Base-by-base conservation (phyloP, 495 filamentous ascomycete species). In the Aspergillus saccharolyticus region DNA sequence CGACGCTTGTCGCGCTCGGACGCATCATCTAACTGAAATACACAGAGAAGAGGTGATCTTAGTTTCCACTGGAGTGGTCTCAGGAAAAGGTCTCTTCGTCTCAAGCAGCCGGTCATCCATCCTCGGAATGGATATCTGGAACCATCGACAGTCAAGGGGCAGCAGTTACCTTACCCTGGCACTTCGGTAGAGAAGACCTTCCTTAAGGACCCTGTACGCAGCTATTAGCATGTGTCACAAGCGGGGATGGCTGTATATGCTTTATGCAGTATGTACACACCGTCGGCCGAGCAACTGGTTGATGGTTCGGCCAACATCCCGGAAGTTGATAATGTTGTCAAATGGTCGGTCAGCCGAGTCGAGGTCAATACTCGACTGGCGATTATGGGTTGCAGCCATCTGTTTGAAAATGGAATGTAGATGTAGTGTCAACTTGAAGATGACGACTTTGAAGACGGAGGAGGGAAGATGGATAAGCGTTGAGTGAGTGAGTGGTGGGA, bases 261-360 rank as follows among this genome's bases (percentile, higher is more conserved):
- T 17, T 21, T 18, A 20, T 16, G 3, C 10, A 22, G n/a, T n/a
- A n/a, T n/a, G 25, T 28, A 59, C 77, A 63, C 72, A 86, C 85
- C 76, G 75, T 45, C 71, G 68, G 3, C 79, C 79, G 18, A 78
- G 62, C 44, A 79, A 77, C 20, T 76, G 68, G 56, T 94, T 94
- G 55, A 92, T 75, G 14, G 83, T 84, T 54, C 78, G 73, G n/a
- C 85, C 90, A 54, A 94, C 86, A 78, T 95, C 90, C 39, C 91
- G 84, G 70, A 95, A 92, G 67, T 95, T 94, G 68, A 89, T 75
- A 58, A 93, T 82, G 43, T 78, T 84, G 52, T 87, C 77, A 58
- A 91, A 85, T 0, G 77, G 74, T 3, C 73, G 67, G 52, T 74
- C 71, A 44, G 72, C 66, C n/a, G 74, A 72, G 63, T 67, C 72